Base-by-base conservation (phyloP, 2,329 filamentous ascomycete genomes). In the Pseudogymnoascus sp. region DNA sequence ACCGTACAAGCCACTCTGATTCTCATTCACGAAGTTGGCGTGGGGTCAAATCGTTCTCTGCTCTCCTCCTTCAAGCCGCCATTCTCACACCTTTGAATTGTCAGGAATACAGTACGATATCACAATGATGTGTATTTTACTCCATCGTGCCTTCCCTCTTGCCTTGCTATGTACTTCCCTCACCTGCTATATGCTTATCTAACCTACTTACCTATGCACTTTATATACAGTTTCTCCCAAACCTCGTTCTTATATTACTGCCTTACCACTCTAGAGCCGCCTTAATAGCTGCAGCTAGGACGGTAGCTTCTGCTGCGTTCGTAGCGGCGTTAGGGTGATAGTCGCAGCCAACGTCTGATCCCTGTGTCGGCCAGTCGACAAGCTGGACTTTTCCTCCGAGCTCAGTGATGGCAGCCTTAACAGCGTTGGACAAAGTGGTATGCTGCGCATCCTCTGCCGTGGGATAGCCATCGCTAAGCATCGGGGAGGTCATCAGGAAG, bases 361-460 rank as follows among this genome's bases (percentile, higher is more conserved):
- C 75, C 64, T 79, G 77, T 4, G 69, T 68, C 0, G 76, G 76
- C 69, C 76, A 78, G 63, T 78, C 73, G 4, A 79, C 75, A 63
- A 79, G 71, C 61, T 76, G 68, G 16, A 72, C 69, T 49, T 72
- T 72, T 2, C 69, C 66, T 14, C 70, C 69, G 23, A 78, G 63
- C 64, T 69, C 62, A 11, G 63, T 62, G 6, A 77, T 71, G 0
- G 74, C 74, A 35, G 68, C 69, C 63, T 74, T 70, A 11, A 79
- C 66, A 4, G 72, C 73, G 35, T 68, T 68, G 1, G 65, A 65
- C 64, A 78, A 71, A 0, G 72, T 76, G 7, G 71, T 74, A 63
- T 76, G 73, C 64, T 76, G 75, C 36, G 71, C 72, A 62, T 76
- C 74, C 7, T 69, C 73, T 19, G 65, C 23, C 28, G 71, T 67